Evolutionary conservation across 2,329 filamentous ascomycete genomes (phyloP).

Genomic region (Basipetospora chlamydospora): DNA sequence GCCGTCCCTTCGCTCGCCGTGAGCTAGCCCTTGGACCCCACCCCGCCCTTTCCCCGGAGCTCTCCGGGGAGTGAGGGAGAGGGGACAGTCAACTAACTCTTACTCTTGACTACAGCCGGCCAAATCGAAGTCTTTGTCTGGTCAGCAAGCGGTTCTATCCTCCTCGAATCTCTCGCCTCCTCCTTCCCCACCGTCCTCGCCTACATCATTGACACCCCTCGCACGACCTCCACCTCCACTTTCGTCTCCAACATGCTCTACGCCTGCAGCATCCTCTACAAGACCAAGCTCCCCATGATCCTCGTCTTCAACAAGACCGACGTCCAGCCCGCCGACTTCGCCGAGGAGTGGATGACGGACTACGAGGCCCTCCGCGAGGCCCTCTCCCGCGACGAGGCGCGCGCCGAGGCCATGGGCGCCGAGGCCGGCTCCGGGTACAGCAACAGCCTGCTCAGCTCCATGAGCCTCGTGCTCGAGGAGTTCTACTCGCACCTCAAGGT

Average conservation of each 20-base stretch:
- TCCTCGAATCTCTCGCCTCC: constrained; percentile 82
- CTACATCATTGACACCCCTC: constrained; percentile 93
- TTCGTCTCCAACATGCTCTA: constrained; percentile 99
- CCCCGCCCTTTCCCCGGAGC: background rate
- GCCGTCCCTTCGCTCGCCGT: background rate
- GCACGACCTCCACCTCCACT: constrained; percentile 81
- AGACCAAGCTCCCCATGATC: constrained; percentile 97
- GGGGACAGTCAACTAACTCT: too few species aligned
- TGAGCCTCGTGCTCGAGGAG: constrained; percentile 94
- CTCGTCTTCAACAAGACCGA: constrained; percentile 99
- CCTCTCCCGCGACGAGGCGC: constrained; percentile 63
- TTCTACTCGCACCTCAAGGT: constrained; percentile 92
- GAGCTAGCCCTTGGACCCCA: background rate
- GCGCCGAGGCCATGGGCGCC: constrained; percentile 58
- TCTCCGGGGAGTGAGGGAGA: too few species aligned
- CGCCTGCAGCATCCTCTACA: constrained; percentile 96
- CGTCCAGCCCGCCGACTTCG: constrained; percentile 78
- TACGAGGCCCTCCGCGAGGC: constrained; percentile 92
- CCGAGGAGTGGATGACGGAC: constrained; percentile 98
- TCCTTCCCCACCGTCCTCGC: constrained; percentile 95
- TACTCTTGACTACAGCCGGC: constrained; percentile 34
- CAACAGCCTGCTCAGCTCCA: constrained; percentile 88
- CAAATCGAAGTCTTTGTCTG: constrained; percentile 99
- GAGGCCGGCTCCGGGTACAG: constrained; percentile 83
- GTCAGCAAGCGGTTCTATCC: constrained; percentile 87